Evolutionary conservation across 441 rosid species (phyloP).

Genomic region (Raphanus hybrid): DNA sequence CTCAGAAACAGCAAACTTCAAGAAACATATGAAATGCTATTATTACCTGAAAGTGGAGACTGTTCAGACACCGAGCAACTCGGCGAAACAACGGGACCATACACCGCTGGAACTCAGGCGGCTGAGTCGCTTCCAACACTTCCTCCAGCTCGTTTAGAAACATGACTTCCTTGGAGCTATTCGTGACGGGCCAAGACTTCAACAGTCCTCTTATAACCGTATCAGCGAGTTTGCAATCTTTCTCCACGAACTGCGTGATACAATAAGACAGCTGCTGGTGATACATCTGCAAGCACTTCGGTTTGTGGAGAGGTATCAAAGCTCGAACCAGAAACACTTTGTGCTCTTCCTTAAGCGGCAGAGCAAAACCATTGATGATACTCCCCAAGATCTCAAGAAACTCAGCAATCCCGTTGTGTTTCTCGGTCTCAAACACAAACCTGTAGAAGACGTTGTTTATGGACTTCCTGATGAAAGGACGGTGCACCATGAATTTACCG

Average conservation of each 20-base stretch:
- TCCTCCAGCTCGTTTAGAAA: slow-evolving; percentile 87
- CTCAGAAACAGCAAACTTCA: not conserved
- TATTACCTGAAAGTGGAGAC: slow-evolving; percentile 95
- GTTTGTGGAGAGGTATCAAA: slow-evolving; percentile 71
- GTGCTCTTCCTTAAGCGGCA: slow-evolving; percentile 80
- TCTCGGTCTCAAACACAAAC: slow-evolving; percentile 88
- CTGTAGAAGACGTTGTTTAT: slow-evolving; percentile 82
- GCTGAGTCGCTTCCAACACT: slow-evolving; percentile 84
- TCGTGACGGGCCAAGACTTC: slow-evolving; percentile 76
- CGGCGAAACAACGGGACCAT: slow-evolving; percentile 86
- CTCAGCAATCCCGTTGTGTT: slow-evolving; percentile 89
- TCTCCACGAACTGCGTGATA: slow-evolving; percentile 73
- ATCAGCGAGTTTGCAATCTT: slow-evolving; percentile 74
- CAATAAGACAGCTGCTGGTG: slow-evolving; percentile 78
- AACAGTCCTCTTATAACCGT: slow-evolving; percentile 62
- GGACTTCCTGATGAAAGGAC: slow-evolving; percentile 88
- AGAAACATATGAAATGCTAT: too few species aligned
- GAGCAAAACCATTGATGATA: slow-evolving; percentile 74
- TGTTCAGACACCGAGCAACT: slow-evolving; percentile 79
- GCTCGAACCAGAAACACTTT: slow-evolving; percentile 70
- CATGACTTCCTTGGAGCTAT: slow-evolving; percentile 86
- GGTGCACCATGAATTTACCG: slow-evolving; percentile 93
- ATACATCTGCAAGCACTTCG: slow-evolving; percentile 67
- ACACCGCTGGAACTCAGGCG: slow-evolving; percentile 84
- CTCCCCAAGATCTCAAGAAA: slow-evolving; percentile 81